Conservation (phyloP, 1,284 basidiomycete genomes). For the Ganoderma sp. region DNA sequence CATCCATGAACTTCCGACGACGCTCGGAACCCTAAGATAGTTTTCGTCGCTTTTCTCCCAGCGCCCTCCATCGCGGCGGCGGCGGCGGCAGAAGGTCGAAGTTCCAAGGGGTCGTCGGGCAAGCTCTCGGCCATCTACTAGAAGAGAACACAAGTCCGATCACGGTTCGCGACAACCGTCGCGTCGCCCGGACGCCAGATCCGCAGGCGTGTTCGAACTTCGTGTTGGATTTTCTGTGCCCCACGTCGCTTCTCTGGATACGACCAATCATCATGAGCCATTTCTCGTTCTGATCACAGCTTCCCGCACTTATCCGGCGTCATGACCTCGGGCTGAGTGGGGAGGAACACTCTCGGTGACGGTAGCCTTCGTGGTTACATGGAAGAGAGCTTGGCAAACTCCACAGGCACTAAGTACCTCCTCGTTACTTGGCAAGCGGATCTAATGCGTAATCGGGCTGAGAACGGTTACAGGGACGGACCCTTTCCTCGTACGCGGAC, state of each 20-base stretch:
- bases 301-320: neutral
- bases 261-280: neutral
- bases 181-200: neutral
- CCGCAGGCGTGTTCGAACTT: neutral
- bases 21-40: neutral
- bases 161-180: neutral
- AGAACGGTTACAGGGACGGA: neutral
- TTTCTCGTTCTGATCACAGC: conserved; percentile 2
- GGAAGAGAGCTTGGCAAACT: neutral
- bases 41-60: neutral
- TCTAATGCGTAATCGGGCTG: neutral
- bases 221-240: too few relatives aligned
- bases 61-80: neutral
- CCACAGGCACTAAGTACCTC: neutral
- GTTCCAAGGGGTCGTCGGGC: neutral
- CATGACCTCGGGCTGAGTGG: neutral
- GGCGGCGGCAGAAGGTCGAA: neutral
- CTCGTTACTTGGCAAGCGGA: neutral
- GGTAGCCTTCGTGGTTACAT: neutral
- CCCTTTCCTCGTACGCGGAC: neutral
- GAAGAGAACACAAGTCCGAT: neutral
- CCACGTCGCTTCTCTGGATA: neutral
- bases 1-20: neutral
- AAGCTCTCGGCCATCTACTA: neutral
- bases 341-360: neutral